Base-by-base conservation (phyloP, 202 grass and related monocot genomes). In the Musa balbisiana region DNA sequence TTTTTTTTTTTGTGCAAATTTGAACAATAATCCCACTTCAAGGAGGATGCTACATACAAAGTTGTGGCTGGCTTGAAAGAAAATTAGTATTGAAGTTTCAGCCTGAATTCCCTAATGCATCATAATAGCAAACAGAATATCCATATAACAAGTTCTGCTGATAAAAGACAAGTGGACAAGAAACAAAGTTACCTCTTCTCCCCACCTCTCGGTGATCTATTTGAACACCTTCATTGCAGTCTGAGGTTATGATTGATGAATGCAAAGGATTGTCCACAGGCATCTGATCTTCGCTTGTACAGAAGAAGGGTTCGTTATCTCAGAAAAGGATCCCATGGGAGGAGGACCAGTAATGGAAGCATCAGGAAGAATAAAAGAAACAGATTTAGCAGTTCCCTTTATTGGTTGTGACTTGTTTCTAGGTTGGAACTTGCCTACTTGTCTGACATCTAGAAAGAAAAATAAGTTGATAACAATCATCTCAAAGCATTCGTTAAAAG, bases 341-440 rank as follows among this genome's bases (percentile, higher is more conserved):
- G 62, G 0, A 59, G 21, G 33, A 43, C 33, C 23, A 25, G 20
- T 71, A n/a, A 64, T 72, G 55, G 73, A 73, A 82, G 71, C 80
- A 87, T 87, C 67, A 1, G 71, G 76, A 81, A 79, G 71, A 76
- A 67, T 17, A 92, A 92, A 92, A 49, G 80, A 85, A 71, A 92
- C 80, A 65, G 74, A 87, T 81, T 87, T 89, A 27, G 58, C 67
- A 76, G 84, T 83, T 53, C 64, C 33, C 21, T 85, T 80, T 83
- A 71, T 76, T 56, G 17, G 71, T 69, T 51, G 43, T 76, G 20
- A 50, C 26, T 64, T 63, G 59, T 43, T 20, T 63, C 64, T 79
- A 73, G 78, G 75, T 85, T 67, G 75, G 79, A 83, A 82, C 69
- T 83, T 79, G 69, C 72, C 49, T 51, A 55, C 71, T 52, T 58